A percentile compares a stretch with the other conserved stretches of the same genome.
Conservation (phyloP, 2,329 filamentous ascomycete genomes). For the Neonectria faginata region DNA sequence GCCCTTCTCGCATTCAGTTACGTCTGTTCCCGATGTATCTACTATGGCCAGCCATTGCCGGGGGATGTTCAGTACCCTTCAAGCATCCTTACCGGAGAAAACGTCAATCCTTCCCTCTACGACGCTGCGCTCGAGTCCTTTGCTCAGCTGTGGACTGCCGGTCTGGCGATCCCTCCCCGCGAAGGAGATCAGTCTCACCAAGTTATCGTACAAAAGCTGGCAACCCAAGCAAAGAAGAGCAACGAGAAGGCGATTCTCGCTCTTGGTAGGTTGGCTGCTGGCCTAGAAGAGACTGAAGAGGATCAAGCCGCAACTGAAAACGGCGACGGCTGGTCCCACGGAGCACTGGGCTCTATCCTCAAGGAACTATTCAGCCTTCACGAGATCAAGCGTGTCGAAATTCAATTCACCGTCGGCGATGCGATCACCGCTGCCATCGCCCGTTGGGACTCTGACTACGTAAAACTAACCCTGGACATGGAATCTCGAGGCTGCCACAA, state of each 20-base stretch:
- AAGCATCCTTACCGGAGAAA: slow-evolving; percentile 48
- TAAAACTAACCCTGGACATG: slow-evolving; percentile 81
- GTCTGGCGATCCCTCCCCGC: slow-evolving; percentile 51
- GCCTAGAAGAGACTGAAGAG: slow-evolving; percentile 58
- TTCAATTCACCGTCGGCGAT: slow-evolving; percentile 92
- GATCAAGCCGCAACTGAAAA: slow-evolving; percentile 13
- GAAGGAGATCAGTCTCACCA: slow-evolving; percentile 49
- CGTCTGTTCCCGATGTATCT: slow-evolving; percentile 57
- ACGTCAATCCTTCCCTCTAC: slow-evolving; percentile 52
- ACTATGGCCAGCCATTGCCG: slow-evolving; percentile 54
- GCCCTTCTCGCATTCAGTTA: slow-evolving; percentile 59
- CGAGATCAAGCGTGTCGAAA: slow-evolving; percentile 85
- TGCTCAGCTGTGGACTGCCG: slow-evolving; percentile 60
- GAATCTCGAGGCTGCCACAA: slow-evolving; percentile 59
- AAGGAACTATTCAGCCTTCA: slow-evolving; percentile 80
- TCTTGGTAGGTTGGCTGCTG: slow-evolving; percentile 80
- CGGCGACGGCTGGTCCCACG: slow-evolving; percentile 50
- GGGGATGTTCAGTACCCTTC: slow-evolving; percentile 47
- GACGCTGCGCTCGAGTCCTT: slow-evolving; percentile 59
- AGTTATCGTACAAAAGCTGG: slow-evolving; percentile 71
- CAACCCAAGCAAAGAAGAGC: slow-evolving; percentile 78
- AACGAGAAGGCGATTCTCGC: slow-evolving; percentile 85
- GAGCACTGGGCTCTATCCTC: slow-evolving; percentile 66
- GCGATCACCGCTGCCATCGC: slow-evolving; percentile 82
- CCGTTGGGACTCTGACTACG: slow-evolving; percentile 85